Evolutionary conservation across 257 asterid genomes (phyloP), one percentile per base, ranked within the genome.

Genomic region (Eucommia ulmoides): DNA sequence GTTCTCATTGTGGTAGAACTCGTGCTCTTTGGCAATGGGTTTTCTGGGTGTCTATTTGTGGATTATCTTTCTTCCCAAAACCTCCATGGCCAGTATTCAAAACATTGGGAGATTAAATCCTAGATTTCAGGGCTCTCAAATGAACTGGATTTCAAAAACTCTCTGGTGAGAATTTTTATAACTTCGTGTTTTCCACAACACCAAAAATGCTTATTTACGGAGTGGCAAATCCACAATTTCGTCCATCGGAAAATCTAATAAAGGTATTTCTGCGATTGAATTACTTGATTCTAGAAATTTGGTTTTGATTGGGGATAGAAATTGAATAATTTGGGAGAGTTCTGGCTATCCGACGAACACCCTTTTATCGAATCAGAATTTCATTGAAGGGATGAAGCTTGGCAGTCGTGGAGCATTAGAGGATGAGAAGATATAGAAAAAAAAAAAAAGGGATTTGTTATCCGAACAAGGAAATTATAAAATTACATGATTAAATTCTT

Each of bases 221-320:
- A 71, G 68, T 25, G 84, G 71, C 8, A 79, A 63, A 1, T 63
- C 93, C 21, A 53, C 65, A 1, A 57, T 82, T 41, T 89, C 96
- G 98, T 75, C 92, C 24, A 53, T 88, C 0, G 38, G 41, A 44
- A 85, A 93, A 19, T 73, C 63, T 33, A 61, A 59, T 1, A 89
- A 80, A 58, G 84, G 92, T 16, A 94, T 82, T 59, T 77, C 86
- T 12, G 57, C 83, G 24, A 64, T 89, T 72, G 74, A 75, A 41
- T 63, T 89, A 72, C 69, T 41, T 51, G 85, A 89, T 24, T 72
- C 81, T 8, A 96, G 98, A 16, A 89, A 91, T 68, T 63, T 91
- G 22, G 77, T 78, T 23, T 52, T 91, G 70, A 33, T 77, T 41
- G 84, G 78, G 15, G 62, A 54, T 9, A 84, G 75, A 60, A 78